Evolutionary conservation across 2,329 filamentous ascomycete species (phyloP), one percentile per base, ranked within the genome.

Genomic region (Penicillium sp.): DNA sequence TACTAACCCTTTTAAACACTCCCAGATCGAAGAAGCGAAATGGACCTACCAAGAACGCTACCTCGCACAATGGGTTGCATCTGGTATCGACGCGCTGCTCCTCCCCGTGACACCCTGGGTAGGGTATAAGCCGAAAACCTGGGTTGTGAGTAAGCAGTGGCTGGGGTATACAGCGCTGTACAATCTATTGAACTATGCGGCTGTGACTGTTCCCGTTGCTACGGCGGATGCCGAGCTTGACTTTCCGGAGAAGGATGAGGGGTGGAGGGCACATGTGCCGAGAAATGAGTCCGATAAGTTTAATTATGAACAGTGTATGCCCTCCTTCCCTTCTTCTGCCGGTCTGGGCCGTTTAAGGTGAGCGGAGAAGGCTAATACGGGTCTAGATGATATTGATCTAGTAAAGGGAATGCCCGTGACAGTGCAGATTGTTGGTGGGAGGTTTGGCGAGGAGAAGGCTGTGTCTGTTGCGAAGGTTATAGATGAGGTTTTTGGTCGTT

Each of bases 201-300:
- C 68, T 35, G 60, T 76, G 9, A 72, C 71, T 30, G 62, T 79
- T 55, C 75, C 76, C 7, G 85, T 85, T 2, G 74, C 75, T 0
- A 70, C 75, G 31, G 80, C 80, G 1, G 78, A 84, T 64, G 76
- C 75, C 2, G 65, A 66, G 0, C 50, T 70, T 30, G 70, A 73
- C 66, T 59, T 57, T 31, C 74, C 70, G n/a, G 77, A 26, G n/a
- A 38, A 26, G 9, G 55, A 80, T 53, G 55, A 66, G 45, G 71
- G 65, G 0, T 81, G 79, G 63, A 49, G 68, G 62, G 64, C 15
- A 56, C 70, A 66, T 73, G 61, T 59, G 67, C 70, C 76, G 0
- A 70, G 80, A 57, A 84, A 82, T 67, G 78, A 79, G 26, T 72
- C 81, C 30, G 84, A 87, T 67, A 71, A 69, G 60, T 81, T 81